Evolutionary conservation across 2,329 filamentous ascomycete genomes (phyloP).

Genomic region (Ilyonectria robusta): DNA sequence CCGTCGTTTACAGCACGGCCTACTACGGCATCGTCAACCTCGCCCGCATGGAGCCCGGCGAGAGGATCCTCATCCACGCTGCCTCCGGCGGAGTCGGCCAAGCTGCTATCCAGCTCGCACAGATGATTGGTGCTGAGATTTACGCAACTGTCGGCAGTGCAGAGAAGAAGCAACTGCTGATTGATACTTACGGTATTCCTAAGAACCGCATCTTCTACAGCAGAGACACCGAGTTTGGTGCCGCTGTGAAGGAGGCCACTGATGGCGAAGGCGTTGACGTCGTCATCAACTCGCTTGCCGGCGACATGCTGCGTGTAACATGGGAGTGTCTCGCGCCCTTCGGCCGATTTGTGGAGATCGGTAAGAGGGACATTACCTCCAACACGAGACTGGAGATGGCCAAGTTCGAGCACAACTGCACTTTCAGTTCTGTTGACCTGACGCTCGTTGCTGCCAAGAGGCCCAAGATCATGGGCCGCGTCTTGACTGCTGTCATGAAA

Average conservation of each 20-base stretch:
- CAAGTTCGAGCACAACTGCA: conserved; percentile 47
- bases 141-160: conserved; percentile 51
- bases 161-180: conserved; percentile 50
- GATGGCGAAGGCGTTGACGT: conserved; percentile 50
- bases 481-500: conserved; percentile 55
- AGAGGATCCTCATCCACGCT: conserved; percentile 52
- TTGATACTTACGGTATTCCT: conserved; percentile 47
- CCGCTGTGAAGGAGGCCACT: conserved; percentile 43
- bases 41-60: conserved; percentile 29
- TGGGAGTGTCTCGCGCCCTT: conserved; percentile 52
- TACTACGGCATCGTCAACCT: conserved; percentile 38
- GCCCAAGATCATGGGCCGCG: conserved; percentile 56
- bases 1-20: conserved; percentile 37
- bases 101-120: conserved; percentile 49
- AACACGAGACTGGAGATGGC: conserved; percentile 47
- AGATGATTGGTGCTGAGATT: conserved; percentile 46
- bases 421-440: conserved; percentile 35
- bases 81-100: conserved; percentile 47
- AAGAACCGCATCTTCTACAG: conserved; percentile 50
- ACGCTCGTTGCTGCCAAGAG: conserved; percentile 56
- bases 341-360: conserved; percentile 54
- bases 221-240: conserved; percentile 45
- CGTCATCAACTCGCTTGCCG: conserved; percentile 50
- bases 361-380: conserved; percentile 48
- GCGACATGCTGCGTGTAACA: conserved; percentile 48